A percentile compares a stretch with the other conserved stretches of the same genome.
Evolutionary conservation across 148 eudicot genomes (phyloP).

Genomic region (Pouteria glomerata): DNA sequence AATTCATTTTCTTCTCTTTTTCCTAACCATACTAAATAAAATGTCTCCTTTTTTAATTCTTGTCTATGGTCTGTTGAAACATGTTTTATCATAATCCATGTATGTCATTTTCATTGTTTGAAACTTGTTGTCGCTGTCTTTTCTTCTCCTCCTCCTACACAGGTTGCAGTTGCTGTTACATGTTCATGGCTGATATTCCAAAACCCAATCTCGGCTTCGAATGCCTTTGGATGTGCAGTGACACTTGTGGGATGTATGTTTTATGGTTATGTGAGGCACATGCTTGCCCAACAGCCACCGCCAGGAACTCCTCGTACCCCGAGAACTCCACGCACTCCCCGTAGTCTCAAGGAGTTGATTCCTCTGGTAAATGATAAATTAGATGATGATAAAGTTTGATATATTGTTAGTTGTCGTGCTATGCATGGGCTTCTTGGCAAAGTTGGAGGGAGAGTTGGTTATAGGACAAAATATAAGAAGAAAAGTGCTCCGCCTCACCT

Average conservation of each 20-base stretch:
- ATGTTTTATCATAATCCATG: neutral
- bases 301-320: conserved; percentile 44
- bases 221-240: conserved; percentile 70
- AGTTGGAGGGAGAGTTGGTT: too few species aligned
- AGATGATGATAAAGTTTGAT: conserved; percentile 75
- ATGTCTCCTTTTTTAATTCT: too few species aligned
- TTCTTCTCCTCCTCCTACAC: neutral
- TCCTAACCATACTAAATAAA: too few species aligned
- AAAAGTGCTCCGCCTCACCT: too few species aligned
- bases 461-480: too few species aligned
- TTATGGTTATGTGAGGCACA: conserved; percentile 76
- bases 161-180: conserved; percentile 81
- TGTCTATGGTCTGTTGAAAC: too few species aligned
- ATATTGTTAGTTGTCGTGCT: too few species aligned
- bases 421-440: too few species aligned
- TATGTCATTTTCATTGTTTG: neutral
- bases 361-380: conserved; percentile 70
- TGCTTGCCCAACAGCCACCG: conserved; percentile 59
- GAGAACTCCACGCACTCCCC: conserved; percentile 57
- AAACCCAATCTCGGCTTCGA: conserved; percentile 70
- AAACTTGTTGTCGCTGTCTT: neutral
- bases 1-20: too few species aligned
- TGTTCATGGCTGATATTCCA: conserved; percentile 65
- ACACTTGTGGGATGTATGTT: conserved; percentile 81
- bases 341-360: conserved; percentile 50